Evolutionary conservation across 164 flowering plant species (phyloP).

Genomic region (Berberis vulgaris): DNA sequence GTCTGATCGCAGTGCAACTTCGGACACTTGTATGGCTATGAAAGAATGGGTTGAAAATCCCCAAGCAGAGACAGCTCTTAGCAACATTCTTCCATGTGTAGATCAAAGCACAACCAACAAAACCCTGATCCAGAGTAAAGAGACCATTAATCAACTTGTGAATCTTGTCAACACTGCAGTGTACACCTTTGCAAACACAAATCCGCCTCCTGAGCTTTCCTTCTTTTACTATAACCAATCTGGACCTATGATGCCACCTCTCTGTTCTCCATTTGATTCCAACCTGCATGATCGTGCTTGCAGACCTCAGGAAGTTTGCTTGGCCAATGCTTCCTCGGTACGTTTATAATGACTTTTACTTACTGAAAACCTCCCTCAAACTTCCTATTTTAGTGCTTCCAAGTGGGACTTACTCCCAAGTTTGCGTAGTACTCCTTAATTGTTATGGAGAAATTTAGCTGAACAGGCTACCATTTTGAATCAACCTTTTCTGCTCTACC

Average conservation of each 20-base stretch:
- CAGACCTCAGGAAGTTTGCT: slow-evolving; percentile 48
- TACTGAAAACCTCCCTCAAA: background rate
- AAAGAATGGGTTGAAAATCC: slow-evolving; percentile 86
- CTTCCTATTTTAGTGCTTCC: background rate
- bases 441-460: too few species aligned
- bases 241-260: slow-evolving; percentile 71
- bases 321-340: slow-evolving; percentile 73
- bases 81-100: slow-evolving; percentile 88
- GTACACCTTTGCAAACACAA: slow-evolving; percentile 46
- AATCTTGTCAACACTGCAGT: slow-evolving; percentile 60
- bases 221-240: slow-evolving; percentile 65
- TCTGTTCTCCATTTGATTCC: slow-evolving; percentile 73
- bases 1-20: slow-evolving; percentile 42
- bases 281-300: slow-evolving; percentile 57
- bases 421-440: too few species aligned
- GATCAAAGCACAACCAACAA: slow-evolving; percentile 72
- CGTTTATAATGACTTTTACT: slow-evolving; percentile 8
- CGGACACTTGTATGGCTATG: slow-evolving; percentile 94
- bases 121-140: slow-evolving; percentile 68
- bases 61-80: slow-evolving; percentile 77
- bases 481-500: too few species aligned
- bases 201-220: slow-evolving; percentile 28
- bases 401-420: background rate
- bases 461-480: too few species aligned
- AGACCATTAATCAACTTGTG: slow-evolving; percentile 50